phyloP scores from a whole-genome alignment of 306 rosid species.

The Mimosa bimucronata region DNA sequence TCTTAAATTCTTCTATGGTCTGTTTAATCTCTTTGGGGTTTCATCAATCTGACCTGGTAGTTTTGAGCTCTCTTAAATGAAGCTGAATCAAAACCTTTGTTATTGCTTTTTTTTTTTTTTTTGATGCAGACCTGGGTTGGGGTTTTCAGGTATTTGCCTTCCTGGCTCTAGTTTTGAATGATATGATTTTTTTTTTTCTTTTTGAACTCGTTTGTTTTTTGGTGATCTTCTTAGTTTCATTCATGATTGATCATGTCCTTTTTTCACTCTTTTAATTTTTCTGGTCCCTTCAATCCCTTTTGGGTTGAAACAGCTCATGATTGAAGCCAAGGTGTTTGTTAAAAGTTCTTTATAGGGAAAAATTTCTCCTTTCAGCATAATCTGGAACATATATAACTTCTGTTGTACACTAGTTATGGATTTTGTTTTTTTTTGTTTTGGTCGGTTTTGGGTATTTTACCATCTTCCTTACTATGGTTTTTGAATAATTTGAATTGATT shows the following conservation, averaged over 20 bases:
- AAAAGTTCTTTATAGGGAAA: neutral
- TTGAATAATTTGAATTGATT: neutral
- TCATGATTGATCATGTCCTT: constrained; percentile 15
- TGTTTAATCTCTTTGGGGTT: neutral
- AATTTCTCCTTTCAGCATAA: neutral
- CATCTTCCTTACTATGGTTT: neutral
- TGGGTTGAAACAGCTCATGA: neutral
- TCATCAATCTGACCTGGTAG: neutral
- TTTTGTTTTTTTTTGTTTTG: neutral
- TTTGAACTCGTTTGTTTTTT: neutral
- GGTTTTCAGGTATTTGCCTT: neutral
- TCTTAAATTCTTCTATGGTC: neutral
- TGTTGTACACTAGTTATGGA: neutral
- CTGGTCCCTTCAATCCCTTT: neutral
- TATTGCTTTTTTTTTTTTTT: neutral
- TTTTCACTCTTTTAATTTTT: neutral
- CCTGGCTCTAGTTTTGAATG: constrained; percentile 2
- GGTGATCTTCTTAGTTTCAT: neutral
- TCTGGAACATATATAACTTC: neutral
- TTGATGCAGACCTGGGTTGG: neutral
- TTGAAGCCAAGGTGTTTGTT: neutral
- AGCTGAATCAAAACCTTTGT: neutral
- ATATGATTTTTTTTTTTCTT: constrained; percentile 14
- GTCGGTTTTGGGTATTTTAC: neutral
- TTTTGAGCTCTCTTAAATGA: constrained; percentile 30